phyloP scores from a whole-genome alignment of 805 yeast species.

The Aciculoconidium aculeatum region DNA sequence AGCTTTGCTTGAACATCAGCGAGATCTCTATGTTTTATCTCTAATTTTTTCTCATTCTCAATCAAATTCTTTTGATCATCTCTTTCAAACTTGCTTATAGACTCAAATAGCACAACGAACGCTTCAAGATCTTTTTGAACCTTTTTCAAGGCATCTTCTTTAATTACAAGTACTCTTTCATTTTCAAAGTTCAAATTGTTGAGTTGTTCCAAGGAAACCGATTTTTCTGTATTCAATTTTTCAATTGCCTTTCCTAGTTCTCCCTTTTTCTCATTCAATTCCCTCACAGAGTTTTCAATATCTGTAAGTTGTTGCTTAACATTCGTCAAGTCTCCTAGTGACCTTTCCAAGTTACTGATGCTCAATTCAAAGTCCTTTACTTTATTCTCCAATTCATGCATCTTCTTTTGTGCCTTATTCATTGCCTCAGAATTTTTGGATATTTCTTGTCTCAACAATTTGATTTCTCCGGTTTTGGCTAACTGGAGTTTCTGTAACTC shows the following conservation, averaged over 20 bases:
- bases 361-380: slow-evolving; percentile 48
- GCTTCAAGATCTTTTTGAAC: slow-evolving; percentile 5
- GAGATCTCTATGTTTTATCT: slow-evolving; percentile 9
- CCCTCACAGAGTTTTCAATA: slow-evolving; percentile 12
- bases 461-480: slow-evolving; percentile 33
- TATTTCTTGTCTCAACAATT: slow-evolving; percentile 29
- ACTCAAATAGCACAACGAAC: slow-evolving; percentile 4
- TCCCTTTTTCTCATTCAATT: slow-evolving; percentile 4
- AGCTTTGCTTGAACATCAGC: slow-evolving; percentile 19
- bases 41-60: slow-evolving; percentile 13
- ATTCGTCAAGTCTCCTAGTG: slow-evolving; percentile 42
- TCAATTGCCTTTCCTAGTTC: slow-evolving; percentile 10
- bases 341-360: slow-evolving; percentile 48
- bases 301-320: slow-evolving; percentile 34
- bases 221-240: slow-evolving; percentile 10
- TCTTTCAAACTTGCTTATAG: slow-evolving; percentile 17
- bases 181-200: slow-evolving; percentile 6
- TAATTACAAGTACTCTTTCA: no score
- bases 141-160: neutral
- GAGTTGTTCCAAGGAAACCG: slow-evolving; percentile 4
- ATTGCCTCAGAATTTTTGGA: slow-evolving; percentile 32
- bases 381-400: slow-evolving; percentile 40
- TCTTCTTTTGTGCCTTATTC: slow-evolving; percentile 39
- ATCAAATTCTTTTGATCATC: slow-evolving; percentile 16
- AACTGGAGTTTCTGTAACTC: slow-evolving; percentile 43